A percentile compares a stretch with the other conserved stretches of the same genome.
Evolutionary conservation across 2,329 filamentous ascomycete genomes (phyloP).

Genomic region (Purpureocillium lavendulum): DNA sequence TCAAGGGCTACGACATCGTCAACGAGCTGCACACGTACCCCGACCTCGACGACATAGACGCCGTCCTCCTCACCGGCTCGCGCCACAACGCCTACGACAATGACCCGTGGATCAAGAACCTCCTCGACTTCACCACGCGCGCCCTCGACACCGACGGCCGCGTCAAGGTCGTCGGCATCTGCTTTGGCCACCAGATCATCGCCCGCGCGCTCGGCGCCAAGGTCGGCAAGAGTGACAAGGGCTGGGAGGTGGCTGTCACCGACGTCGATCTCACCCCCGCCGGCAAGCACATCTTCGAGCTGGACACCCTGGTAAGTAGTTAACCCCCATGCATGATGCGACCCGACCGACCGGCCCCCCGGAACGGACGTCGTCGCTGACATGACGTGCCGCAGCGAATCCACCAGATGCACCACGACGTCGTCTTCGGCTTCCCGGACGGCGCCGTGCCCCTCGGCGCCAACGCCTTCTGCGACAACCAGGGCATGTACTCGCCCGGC

Average conservation of each 20-base stretch:
- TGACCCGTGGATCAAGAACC: constrained; percentile 33
- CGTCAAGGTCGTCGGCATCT: constrained; percentile 53
- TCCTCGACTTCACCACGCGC: constrained; percentile 28
- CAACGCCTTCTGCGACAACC: constrained; percentile 31
- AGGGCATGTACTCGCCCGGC: constrained; percentile 31
- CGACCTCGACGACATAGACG: constrained; percentile 65
- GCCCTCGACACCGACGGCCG: constrained; percentile 25
- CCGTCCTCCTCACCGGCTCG: constrained; percentile 70
- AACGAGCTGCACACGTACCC: constrained; percentile 60
- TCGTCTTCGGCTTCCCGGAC: constrained; percentile 29
- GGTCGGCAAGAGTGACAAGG: constrained; percentile 27
- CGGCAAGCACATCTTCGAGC: constrained; percentile 29
- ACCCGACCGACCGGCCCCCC: no score
- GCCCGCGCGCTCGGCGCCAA: constrained; percentile 30
- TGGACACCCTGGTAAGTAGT: constrained; percentile 21
- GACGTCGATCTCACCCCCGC: constrained; percentile 28
- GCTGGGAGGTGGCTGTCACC: constrained; percentile 37
- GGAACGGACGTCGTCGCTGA: no score
- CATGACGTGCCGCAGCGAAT: constrained; percentile 20
- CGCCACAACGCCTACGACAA: constrained; percentile 43
- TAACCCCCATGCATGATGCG: no score
- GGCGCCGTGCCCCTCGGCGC: constrained; percentile 30
- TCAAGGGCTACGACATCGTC: constrained; percentile 66
- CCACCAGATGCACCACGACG: constrained; percentile 41
- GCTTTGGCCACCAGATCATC: constrained; percentile 41